Percentiles rank a stretch among this genome's conserved stretches.
These are phyloP conservation scores for Tillandsia leiboldiana DNA, from an alignment of 176 grass and related monocot species.

Conservation along the genomic window DNA sequence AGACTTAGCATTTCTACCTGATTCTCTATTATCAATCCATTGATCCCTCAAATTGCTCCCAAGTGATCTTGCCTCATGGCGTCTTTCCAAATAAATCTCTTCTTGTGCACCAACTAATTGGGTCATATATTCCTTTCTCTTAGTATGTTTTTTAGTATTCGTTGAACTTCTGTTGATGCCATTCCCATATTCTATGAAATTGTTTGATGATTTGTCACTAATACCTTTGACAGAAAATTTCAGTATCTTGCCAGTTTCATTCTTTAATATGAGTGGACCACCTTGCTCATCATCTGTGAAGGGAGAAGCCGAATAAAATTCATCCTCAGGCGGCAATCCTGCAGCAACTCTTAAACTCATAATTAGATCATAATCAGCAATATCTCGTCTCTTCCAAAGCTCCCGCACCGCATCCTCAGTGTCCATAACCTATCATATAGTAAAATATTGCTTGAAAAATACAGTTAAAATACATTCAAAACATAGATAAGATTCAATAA, in stretches of 20 bases:
- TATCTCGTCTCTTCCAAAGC: constrained; percentile 86
- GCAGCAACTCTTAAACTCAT: constrained; percentile 69
- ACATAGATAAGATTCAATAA: background rate
- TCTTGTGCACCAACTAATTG: constrained; percentile 31
- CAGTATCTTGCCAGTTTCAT: constrained; percentile 54
- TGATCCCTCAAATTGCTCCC: constrained; percentile 46
- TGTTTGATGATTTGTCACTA: constrained; percentile 41
- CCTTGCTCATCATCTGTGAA: constrained; percentile 61
- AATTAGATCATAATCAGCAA: constrained; percentile 63
- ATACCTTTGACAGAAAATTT: constrained; percentile 94
- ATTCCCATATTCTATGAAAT: constrained; percentile 42
- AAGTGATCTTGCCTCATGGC: constrained; percentile 42
- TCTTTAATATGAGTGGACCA: constrained; percentile 52
- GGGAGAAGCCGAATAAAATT: constrained; percentile 32
- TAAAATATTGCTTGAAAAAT: background rate
- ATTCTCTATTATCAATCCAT: constrained; percentile 25
- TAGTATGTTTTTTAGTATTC: constrained; percentile 50
- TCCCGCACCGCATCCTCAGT: constrained; percentile 86
- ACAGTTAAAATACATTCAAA: background rate
- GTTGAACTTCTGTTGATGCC: constrained; percentile 37
- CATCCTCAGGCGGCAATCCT: constrained; percentile 61
- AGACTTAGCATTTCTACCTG: constrained; percentile 32
- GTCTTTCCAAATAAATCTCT: constrained; percentile 52
- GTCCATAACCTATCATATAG: constrained; percentile 61
- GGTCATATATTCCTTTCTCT: constrained; percentile 56